Base-by-base conservation (phyloP, 768 basidiomycete species). In the Brasilioporus rufonigricans region DNA sequence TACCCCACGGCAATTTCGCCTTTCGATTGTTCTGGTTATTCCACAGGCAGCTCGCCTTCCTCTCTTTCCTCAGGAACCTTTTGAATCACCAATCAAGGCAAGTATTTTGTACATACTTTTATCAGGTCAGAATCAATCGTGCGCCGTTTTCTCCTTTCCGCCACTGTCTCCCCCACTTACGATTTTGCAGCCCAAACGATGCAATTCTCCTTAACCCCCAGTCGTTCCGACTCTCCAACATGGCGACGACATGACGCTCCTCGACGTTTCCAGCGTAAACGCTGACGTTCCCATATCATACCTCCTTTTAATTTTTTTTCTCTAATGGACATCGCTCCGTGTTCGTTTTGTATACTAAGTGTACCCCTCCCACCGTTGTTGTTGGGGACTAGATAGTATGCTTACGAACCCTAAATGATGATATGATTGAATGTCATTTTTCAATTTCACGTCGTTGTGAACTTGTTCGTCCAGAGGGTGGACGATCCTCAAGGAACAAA, bases 1-100 rank as follows among this genome's bases (percentile, higher is more conserved):
- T 55, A 57, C 14, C 19, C 53, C 18, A 46, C 33, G 21, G n/a
- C 48, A 7, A 52, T 67, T n/a, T 52, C 66, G 1, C 67, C 68
- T 0, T 57, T 68, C 26, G 64, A 67, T 44, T 53, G 29, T 36
- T 52, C 50, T 1, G 24, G 48, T 16, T 57, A 59, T 26, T 55
- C 61, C 18, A 50, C 47, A 5, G 11, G 12, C 16, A 53, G 26
- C 21, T 57, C 65, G 7, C 53, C 57, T 21, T 55, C 54, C 23
- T 50, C 66, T 3, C 46, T 52, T 7, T 62, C 56, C 8, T 58
- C 61, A 2, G 57, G 51, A 13, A 50, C 45, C 0, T 44, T 52
- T 12, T 49, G 8, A 47, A 13, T 44, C 10, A 0, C 29, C 18
- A 58, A 53, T 38, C 58, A 53, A 38, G n/a, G 26, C 26, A 9